These are phyloP conservation scores for Beauveria rudraprayagi DNA, from an alignment of 2,329 filamentous ascomycete species.

Conservation along the genomic window DNA sequence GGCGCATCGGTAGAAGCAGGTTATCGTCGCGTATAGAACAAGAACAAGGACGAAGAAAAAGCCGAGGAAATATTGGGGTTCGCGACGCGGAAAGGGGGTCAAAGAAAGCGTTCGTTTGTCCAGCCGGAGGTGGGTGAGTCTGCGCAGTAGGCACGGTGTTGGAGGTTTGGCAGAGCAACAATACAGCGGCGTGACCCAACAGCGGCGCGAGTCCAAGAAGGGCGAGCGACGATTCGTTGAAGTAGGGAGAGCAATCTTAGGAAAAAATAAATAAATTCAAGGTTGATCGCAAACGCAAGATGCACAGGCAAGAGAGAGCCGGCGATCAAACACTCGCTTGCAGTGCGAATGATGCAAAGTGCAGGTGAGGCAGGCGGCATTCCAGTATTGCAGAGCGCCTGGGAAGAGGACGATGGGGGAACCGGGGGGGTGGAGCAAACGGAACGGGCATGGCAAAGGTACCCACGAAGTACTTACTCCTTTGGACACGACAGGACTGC, in stretches of 20 bases:
- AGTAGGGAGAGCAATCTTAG: neutral
- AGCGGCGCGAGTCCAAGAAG: neutral
- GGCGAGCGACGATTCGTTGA: neutral
- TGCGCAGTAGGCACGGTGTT: neutral
- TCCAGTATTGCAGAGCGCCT: neutral
- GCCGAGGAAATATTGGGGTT: neutral
- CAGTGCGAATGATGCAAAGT: constrained; percentile 4
- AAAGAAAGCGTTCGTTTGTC: neutral
- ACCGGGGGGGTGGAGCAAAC: neutral
- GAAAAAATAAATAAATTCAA: neutral
- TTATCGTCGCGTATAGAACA: neutral
- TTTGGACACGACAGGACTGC: neutral
- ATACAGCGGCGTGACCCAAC: neutral
- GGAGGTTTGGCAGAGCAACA: neutral
- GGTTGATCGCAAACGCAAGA: neutral
- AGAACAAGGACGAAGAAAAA: neutral
- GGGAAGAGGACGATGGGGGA: neutral
- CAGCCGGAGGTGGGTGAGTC: neutral
- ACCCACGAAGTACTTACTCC: neutral
- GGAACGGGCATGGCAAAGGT: neutral
- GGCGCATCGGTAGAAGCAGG: constrained; percentile 1
- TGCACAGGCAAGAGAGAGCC: neutral
- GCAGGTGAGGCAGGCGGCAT: neutral
- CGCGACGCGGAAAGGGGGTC: neutral
- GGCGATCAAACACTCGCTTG: constrained; percentile 1